Evolutionary conservation across 208 protist genomes (phyloP).

Genomic region (Paratrypanosoma confusum): DNA sequence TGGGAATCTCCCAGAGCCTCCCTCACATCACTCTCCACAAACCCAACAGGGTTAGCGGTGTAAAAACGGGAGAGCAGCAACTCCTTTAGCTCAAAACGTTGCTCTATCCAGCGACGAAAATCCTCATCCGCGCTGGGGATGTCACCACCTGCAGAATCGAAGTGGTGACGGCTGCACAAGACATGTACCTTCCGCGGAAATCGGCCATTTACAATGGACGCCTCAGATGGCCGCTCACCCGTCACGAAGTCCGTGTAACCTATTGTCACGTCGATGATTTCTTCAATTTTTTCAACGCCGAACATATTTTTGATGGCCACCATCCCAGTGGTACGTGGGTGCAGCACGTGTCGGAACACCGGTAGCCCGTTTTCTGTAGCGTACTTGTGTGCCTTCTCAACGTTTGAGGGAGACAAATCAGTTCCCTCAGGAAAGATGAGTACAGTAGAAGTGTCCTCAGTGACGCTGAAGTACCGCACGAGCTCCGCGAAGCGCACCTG

Average conservation of each 20-base stretch:
- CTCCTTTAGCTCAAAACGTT: constrained; percentile 77
- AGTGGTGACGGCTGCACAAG: constrained; percentile 30
- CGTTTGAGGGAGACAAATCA: constrained; percentile 58
- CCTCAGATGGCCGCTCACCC: constrained; percentile 50
- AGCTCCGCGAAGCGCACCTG: constrained; percentile 45
- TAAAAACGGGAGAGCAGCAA: constrained; percentile 64
- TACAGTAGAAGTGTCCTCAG: constrained; percentile 23
- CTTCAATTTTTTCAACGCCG: constrained; percentile 45
- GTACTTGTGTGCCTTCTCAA: constrained; percentile 51
- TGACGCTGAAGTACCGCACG: constrained; percentile 31
- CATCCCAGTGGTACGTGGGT: constrained; percentile 67
- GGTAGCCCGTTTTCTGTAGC: constrained; percentile 37
- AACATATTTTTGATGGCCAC: constrained; percentile 62
- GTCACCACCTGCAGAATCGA: constrained; percentile 1
- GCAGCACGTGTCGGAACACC: constrained; percentile 63
- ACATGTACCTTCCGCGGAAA: constrained; percentile 67
- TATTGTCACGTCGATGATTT: constrained; percentile 73
- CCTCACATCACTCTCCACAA: constrained; percentile 39
- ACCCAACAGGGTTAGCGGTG: constrained; percentile 43
- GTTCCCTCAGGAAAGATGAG: constrained; percentile 84
- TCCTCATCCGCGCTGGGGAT: constrained; percentile 31
- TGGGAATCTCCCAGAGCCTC: constrained; percentile 46
- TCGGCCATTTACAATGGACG: constrained; percentile 51
- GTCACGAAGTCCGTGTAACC: constrained; percentile 63
- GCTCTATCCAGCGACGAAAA: constrained; percentile 45